Evolutionary conservation across 2,329 filamentous ascomycete genomes (phyloP), one percentile per base, ranked within the genome.

Genomic region (Proliferodiscus dingleyae): DNA sequence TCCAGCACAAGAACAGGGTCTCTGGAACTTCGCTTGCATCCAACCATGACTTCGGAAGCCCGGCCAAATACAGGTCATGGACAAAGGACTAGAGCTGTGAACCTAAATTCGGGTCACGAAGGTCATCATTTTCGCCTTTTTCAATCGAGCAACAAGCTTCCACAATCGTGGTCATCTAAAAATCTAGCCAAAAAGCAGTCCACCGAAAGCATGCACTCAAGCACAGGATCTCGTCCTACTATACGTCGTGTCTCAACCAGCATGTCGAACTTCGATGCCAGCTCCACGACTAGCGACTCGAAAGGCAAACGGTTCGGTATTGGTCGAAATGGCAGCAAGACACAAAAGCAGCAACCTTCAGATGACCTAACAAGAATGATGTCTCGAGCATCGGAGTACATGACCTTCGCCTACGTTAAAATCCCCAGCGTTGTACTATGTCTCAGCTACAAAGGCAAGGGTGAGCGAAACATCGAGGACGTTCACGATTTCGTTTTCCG

Each of bases 361-460:
- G 93, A 98, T 62, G 94, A 98, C 62, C 73, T 98, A 33, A 93
- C 89, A 9, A 89, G 94, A 70, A 98, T 98, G 93, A 91, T 98
- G 68, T 83, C 81, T 43, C 85, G 93, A 23, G 93, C 93, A 3
- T 95, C 88, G 47, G 95, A 90, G 64, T 98, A 94, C 70, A 96
- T 96, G 89, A 96, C 93, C 0, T 83, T 98, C 51, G 85, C 91
- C 2, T 90, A 95, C 66, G 89, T 98, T 66, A 93, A 89, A 66
- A 88, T 98, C 61, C 89, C 90, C 2, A 93, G 89, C 46, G 91
- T 98, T 57, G 89, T 97, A 2, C 80, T 98, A 26, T 98, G 93
- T 64, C 75, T 98, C 22, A 94, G 87, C 62, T 96, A 96, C 75
- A 95, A 97, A 66, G 93, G 94, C 61, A 94, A 89, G 64, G 89